Percentiles rank a stretch among this genome's conserved stretches.
phyloP scores from a whole-genome alignment of 495 filamentous ascomycete species.

The Xeromyces bisporus region DNA sequence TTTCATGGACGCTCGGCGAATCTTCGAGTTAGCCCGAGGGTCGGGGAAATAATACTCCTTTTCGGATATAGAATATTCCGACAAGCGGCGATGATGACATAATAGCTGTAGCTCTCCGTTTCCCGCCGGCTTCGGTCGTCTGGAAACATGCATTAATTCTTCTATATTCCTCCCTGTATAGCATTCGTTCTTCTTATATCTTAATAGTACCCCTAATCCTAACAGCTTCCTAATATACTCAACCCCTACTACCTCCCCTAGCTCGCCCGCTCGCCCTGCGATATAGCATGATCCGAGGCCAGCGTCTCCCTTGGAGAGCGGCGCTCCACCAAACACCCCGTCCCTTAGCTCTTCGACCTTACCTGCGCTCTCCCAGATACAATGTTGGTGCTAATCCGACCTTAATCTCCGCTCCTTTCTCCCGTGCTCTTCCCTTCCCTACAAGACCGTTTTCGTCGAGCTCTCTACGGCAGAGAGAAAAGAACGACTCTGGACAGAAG shows the following conservation, averaged over 20 bases:
- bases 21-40: background rate
- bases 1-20: no score
- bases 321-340: constrained; percentile 32
- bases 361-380: constrained; percentile 18
- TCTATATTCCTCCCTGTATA: constrained; percentile 1
- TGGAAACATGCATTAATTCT: background rate
- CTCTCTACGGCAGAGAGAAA: constrained; percentile 26
- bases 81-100: background rate
- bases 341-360: constrained; percentile 17
- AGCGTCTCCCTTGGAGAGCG: constrained; percentile 39
- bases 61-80: no score
- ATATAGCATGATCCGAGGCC: constrained; percentile 37
- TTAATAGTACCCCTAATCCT: constrained; percentile 2
- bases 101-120: background rate
- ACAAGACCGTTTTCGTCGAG: constrained; percentile 27
- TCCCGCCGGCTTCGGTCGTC: background rate
- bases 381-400: constrained; percentile 23
- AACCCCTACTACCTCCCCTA: constrained; percentile 1
- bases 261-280: constrained; percentile 1
- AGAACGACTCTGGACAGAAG: constrained; percentile 22
- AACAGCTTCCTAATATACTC: constrained; percentile 3
- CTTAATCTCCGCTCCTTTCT: constrained; percentile 13
- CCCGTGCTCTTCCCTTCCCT: constrained; percentile 14
- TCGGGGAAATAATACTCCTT: background rate
- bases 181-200: constrained; percentile 8